A percentile compares a stretch with the other conserved stretches of the same genome.
phyloP scores from a whole-genome alignment of 1,139 yeast genomes.

The Geotrichum macrosporum region DNA sequence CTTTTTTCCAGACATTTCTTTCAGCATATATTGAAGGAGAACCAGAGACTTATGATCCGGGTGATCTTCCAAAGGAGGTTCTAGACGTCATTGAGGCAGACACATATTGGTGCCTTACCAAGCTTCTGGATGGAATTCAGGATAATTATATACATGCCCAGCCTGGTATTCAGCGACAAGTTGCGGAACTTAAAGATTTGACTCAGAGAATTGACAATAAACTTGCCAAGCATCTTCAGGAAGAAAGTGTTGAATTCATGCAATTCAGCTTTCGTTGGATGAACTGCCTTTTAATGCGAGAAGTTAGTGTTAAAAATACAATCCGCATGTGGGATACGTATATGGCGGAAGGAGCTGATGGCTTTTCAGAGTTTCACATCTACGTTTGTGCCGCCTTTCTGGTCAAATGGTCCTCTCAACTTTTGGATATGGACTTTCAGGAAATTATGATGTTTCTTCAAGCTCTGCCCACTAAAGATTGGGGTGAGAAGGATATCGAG shows the following conservation, averaged over 20 bases:
- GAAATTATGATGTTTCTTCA: conserved; percentile 88
- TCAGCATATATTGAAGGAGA: conserved; percentile 57
- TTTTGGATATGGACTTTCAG: conserved; percentile 88
- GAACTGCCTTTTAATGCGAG: conserved; percentile 96
- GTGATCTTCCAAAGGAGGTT: conserved; percentile 51
- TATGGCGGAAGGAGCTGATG: conserved; percentile 79
- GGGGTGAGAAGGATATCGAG: conserved; percentile 91
- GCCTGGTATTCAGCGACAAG: conserved; percentile 94
- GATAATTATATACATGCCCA: conserved; percentile 97
- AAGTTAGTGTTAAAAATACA: conserved; percentile 68
- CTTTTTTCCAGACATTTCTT: conserved; percentile 85
- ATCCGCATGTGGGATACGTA: conserved; percentile 99
- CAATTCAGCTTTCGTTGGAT: conserved; percentile 98
- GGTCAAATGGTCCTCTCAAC: conserved; percentile 74
- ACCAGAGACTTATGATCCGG: conserved; percentile 57
- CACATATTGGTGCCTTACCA: conserved; percentile 92
- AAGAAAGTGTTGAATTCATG: conserved; percentile 82
- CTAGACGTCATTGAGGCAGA: conserved; percentile 78
- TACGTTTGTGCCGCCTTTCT: conserved; percentile 98
- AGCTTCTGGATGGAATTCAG: conserved; percentile 86
- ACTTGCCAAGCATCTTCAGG: conserved; percentile 66
- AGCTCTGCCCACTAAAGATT: conserved; percentile 74
- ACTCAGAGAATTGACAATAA: conserved; percentile 75
- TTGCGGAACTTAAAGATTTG: conserved; percentile 68
- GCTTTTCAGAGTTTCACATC: conserved; percentile 89